phyloP scores from a whole-genome alignment of 805 yeast species.

The Kodamaea hsintzibuensis region DNA sequence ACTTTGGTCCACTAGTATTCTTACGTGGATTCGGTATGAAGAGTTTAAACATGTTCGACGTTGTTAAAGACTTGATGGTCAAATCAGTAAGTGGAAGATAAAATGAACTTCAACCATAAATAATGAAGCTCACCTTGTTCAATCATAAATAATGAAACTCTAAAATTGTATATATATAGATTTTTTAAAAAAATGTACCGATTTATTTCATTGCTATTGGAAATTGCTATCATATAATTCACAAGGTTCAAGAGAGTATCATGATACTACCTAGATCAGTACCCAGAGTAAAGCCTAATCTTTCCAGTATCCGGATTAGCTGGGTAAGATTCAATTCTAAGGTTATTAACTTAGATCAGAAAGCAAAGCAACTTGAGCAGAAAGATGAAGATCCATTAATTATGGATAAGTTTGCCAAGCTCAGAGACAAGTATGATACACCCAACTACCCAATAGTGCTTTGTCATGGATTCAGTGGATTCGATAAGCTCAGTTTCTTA shows the following conservation, averaged over 20 bases:
- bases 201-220: background rate
- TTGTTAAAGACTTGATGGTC: constrained; percentile 71
- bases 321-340: background rate
- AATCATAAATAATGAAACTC: no score
- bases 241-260: background rate
- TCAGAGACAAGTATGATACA: constrained; percentile 47
- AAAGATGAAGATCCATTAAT: constrained; percentile 21
- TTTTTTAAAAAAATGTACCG: background rate
- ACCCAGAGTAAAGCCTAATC: no score
- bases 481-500: constrained; percentile 47
- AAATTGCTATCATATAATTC: no score
- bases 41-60: constrained; percentile 59
- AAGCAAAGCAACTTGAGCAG: background rate
- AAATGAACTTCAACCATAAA: background rate
- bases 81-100: constrained; percentile 37
- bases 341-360: constrained; percentile 1
- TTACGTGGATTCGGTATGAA: constrained; percentile 77
- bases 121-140: background rate
- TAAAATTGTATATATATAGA: background rate
- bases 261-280: background rate
- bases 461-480: constrained; percentile 88
- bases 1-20: constrained; percentile 70
- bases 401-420: constrained; percentile 27
- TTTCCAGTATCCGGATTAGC: background rate
- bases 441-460: constrained; percentile 75